phyloP scores from a whole-genome alignment of 371 early-diverging fungal genomes.

The Coemansia sp. region DNA sequence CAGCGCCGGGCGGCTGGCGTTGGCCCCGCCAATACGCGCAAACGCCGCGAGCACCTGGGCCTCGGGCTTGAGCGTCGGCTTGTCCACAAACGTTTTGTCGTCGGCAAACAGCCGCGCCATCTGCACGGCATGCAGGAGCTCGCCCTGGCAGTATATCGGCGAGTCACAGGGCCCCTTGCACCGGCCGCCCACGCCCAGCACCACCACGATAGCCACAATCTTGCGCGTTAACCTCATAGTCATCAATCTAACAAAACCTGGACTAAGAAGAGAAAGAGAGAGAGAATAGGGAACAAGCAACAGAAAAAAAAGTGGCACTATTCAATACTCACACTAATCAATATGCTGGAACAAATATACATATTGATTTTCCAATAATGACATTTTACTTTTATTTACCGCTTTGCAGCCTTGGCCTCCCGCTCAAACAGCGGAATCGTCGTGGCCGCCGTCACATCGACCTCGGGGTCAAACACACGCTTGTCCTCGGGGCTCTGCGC shows the following conservation, averaged over 20 bases:
- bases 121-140: conserved; percentile 62
- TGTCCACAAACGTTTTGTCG: conserved; percentile 67
- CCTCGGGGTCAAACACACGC: conserved; percentile 2
- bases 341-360: no score
- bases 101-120: conserved; percentile 61
- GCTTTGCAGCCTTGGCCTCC: background rate
- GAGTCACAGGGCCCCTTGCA: conserved; percentile 56
- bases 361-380: background rate
- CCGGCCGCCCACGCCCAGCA: background rate
- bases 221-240: background rate
- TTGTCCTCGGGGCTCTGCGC: background rate
- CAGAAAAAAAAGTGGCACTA: no score
- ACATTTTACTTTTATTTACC: background rate
- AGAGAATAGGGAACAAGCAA: background rate
- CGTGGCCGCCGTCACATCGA: background rate
- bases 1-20: conserved; percentile 55
- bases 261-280: background rate
- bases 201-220: background rate
- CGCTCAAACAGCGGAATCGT: background rate
- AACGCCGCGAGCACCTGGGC: conserved; percentile 59
- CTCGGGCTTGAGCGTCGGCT: conserved; percentile 64
- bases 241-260: background rate
- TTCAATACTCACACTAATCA: no score
- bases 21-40: conserved; percentile 52
- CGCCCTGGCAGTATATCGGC: conserved; percentile 71